phyloP scores from a whole-genome alignment of 1,139 yeast species.

The Yamadazyma jaroonii region DNA sequence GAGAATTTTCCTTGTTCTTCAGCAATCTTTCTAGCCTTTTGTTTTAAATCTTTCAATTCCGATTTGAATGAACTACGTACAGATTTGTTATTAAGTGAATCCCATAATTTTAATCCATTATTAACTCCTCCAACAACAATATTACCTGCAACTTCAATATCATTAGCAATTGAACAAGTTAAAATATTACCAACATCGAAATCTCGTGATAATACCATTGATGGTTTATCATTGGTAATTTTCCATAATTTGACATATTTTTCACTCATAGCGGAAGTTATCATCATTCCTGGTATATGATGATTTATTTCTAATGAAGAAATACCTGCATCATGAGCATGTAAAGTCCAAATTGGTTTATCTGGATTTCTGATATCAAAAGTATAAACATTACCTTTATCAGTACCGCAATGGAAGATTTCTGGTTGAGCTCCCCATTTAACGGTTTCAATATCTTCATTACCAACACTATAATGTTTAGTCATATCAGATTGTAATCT shows the following conservation, averaged over 20 bases:
- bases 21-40: slow-evolving; percentile 58
- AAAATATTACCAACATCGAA: slow-evolving; percentile 94
- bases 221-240: slow-evolving; percentile 56
- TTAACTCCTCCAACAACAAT: slow-evolving; percentile 85
- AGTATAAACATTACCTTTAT: slow-evolving; percentile 84
- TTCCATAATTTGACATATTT: slow-evolving; percentile 88
- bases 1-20: slow-evolving; percentile 55
- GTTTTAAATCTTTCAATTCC: slow-evolving; percentile 54
- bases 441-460: slow-evolving; percentile 83
- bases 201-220: slow-evolving; percentile 88
- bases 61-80: slow-evolving; percentile 68
- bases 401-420: slow-evolving; percentile 85
- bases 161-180: slow-evolving; percentile 81
- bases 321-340: slow-evolving; percentile 95
- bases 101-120: slow-evolving; percentile 90
- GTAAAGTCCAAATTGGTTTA: slow-evolving; percentile 88
- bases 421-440: slow-evolving; percentile 65
- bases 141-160: slow-evolving; percentile 81
- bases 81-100: slow-evolving; percentile 75
- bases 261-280: slow-evolving; percentile 91
- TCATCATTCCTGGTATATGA: slow-evolving; percentile 69
- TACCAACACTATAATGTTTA: slow-evolving; percentile 61
- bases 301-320: slow-evolving; percentile 74
- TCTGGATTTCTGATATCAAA: slow-evolving; percentile 75
- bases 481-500: slow-evolving; percentile 65